Base-by-base conservation (phyloP, 768 basidiomycete genomes). In the Mycena sanguinolenta region DNA sequence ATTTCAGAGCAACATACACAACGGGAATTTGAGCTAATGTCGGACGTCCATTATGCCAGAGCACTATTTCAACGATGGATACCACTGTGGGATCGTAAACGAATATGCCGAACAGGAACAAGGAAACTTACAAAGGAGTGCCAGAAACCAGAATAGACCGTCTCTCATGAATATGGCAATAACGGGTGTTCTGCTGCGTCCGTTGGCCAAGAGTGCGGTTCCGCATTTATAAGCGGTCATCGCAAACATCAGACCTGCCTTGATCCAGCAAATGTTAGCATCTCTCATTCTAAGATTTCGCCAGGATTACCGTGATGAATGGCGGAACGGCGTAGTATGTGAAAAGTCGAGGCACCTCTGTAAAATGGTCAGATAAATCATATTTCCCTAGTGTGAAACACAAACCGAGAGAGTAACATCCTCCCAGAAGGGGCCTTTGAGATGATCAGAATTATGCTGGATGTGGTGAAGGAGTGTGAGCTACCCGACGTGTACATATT, bases 91-190 rank as follows among this genome's bases (percentile, higher is more conserved):
- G 17, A 46, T 46, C n/a, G 44, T 46, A 21, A 46, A 46, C 44
- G 21, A 19, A 46, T 46, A 46, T 46, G 19, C 19, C 44, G 21
- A 46, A 46, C 14, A 7, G 19, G 9, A 46, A 21, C 21, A 46
- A n/a, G 44, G 44, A 44, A 23, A 63, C 61, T 27, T 23, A 50
- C 67, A 1, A 28, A 69, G 23, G 28, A 69, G 32, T 19, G 67
- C 54, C 32, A 69, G 25, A 30, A 69, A 69, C 67, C 67, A 69
- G 27, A 63, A 62, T 13, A 69, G 16, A 7, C 67, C 67, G 27
- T 69, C 67, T 44, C 67, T 38, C 38, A 69, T 32, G n/a, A 69
- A 69, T 28, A 68, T 21, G 2, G 61, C 16, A 32, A 69, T 62
- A 1, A 69, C 44, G 0, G 67, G 67, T 12, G 67, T 63, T 30